Base-by-base conservation (phyloP, 352 stramenopile species). In the Globisporangium alternatum region DNA sequence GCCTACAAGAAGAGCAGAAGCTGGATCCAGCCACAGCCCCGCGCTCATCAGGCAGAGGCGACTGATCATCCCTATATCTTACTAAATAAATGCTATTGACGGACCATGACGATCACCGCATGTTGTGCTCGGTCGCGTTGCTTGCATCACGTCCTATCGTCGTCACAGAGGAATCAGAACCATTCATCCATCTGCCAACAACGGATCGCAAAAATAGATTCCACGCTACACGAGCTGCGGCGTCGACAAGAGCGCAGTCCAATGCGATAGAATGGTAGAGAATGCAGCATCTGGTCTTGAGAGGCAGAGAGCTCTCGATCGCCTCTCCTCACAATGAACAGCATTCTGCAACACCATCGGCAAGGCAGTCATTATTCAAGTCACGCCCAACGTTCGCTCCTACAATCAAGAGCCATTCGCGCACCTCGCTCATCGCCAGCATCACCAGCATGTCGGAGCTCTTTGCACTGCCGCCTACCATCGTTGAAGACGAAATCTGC, bases 401-500 rank as follows among this genome's bases (percentile, higher is more conserved):
- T 22, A 48, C 43, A 8, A 22, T 45, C 39, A 17, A 15, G 15
- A 41, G 35, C 35, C 35, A 41, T 12, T 41, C 35, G 35, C 35
- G 9, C 35, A 41, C 9, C 35, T 41, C 9, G 15, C 17, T 41
- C 28, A 22, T 7, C 19, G 7, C 30, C 10, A 51, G 3, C 21
- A 17, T 41, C 30, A 28, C 7, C 31, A 30, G 21, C 41, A 70
- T 70, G 67, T 44, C 15, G 9, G 31, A 15, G 31, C 64, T 85
- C 39, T 41, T 77, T 9, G 44, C 68, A 22, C 56, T 87, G 8
- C 78, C 75, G 28, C 62, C 68, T 7, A 70, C 69, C 25, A 44
- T 88, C 21, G 62, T 87, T 28, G 74, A 86, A 66, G 60, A 54
- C 33, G 66, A 73, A 19, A 60, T 90, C 22, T 82, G 73, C 62